Evolutionary conservation across 192 early-diverging fungal species (phyloP).

Genomic region (Linderina pennispora): DNA sequence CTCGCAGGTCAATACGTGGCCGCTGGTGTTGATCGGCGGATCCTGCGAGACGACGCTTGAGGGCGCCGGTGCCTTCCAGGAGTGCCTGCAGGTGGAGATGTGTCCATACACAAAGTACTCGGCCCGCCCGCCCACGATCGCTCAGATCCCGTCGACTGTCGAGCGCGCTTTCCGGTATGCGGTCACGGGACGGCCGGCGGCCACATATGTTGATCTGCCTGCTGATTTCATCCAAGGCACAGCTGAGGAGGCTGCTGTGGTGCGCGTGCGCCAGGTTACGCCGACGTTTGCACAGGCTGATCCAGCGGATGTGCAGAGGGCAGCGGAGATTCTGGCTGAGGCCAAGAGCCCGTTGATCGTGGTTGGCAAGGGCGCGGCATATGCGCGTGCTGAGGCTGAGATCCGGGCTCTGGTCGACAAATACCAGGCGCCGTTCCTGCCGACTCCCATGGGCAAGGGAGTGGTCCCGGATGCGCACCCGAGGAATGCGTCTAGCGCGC

Average conservation of each 20-base stretch:
- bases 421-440: constrained; percentile 60
- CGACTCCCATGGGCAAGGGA: constrained; percentile 71
- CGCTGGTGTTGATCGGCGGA: constrained; percentile 61
- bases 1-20: constrained; percentile 66
- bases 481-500: constrained; percentile 56
- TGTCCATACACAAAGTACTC: constrained; percentile 59
- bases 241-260: not conserved
- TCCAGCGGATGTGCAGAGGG: constrained; percentile 32
- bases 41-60: constrained; percentile 45
- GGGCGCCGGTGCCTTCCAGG: constrained; percentile 69
- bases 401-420: constrained; percentile 49
- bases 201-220: constrained; percentile 62
- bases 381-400: constrained; percentile 58
- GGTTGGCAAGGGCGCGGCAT: constrained; percentile 71
- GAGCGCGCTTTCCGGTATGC: constrained; percentile 51
- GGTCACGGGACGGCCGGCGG: constrained; percentile 55
- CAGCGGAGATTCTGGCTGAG: constrained; percentile 32
- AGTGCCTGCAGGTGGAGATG: constrained; percentile 59
- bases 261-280: not conserved
- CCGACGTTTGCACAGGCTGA: constrained; percentile 46
- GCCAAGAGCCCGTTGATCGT: constrained; percentile 59
- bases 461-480: constrained; percentile 58
- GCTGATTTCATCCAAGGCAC: constrained; percentile 59
- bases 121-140: constrained; percentile 43
- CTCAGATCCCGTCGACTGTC: constrained; percentile 48